Evolutionary conservation across 768 basidiomycete genomes (phyloP), one percentile per base, ranked within the genome.

Genomic region (Tricholoma sp.): DNA sequence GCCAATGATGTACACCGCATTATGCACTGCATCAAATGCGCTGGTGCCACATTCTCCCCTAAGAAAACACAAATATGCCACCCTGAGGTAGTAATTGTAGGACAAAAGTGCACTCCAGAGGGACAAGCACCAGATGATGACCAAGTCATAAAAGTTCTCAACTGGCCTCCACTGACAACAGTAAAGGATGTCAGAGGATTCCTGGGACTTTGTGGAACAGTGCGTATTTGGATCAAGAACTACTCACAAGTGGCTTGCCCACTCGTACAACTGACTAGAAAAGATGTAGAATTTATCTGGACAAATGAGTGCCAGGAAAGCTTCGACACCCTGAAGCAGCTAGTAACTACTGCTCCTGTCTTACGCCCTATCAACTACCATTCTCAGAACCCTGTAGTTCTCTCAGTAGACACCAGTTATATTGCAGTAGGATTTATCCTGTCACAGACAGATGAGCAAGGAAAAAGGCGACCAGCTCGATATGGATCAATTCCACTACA

Each of bases 331-430:
- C 56, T 74, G 0, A 73, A 75, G 50, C 29, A 53, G 0, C 34
- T 45, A 0, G 55, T 72, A 1, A 13, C 61, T 0, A 15, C 29
- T 0, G 63, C 69, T 0, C 74, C 74, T 0, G 68, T 69, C 1
- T 55, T 76, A 0, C 51, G 65, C 0, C 57, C 63, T 2, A 64
- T 77, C 13, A 68, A 78, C 55, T 78, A 76, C 37, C n/a, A n/a
- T n/a, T n/a, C n/a, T n/a, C n/a, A n/a, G n/a, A n/a, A n/a, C n/a
- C n/a, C n/a, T n/a, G n/a, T n/a, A n/a, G n/a, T n/a, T n/a, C n/a
- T n/a, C n/a, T 65, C 71, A 4, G 72, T 76, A 0, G 74, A 78
- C 56, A n/a, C n/a, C n/a, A 68, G 71, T 0, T 70, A 61, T 3
- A 64, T 66, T 11, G 72, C 70, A 0, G 65, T 77, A 0, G 74